Base-by-base conservation (phyloP, 768 basidiomycete species). In the Suillus sp. region DNA sequence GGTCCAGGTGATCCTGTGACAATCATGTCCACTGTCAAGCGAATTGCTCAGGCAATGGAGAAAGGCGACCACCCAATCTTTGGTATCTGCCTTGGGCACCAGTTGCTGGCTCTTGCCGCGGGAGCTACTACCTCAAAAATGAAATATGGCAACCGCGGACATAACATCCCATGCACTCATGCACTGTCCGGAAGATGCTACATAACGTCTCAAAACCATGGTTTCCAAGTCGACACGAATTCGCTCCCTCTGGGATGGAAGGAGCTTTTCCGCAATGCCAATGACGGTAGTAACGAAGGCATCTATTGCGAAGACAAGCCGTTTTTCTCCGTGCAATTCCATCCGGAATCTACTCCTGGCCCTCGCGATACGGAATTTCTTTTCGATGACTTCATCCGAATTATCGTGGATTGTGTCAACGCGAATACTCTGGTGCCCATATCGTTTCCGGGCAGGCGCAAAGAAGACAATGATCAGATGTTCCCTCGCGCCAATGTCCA, bases 111-210 rank as follows among this genome's bases (percentile, higher is more conserved):
- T 8, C 86, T 98, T 65, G 97, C 97, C 35, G 90, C 93, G 1
- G 97, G 97, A 38, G 96, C 95, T 6, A 85, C 83, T 65, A 99
- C 97, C 6, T 93, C 93, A 42, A 99, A 99, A 79, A 99, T 99
- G 95, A 98, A 98, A 81, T 99, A 99, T 75, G 97, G 97, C 43
- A 99, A 99, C 72, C 93, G 97, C 66, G 97, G 97, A 4, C 95
- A 98, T 75, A 99, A 99, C 77, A 94, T 99, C 72, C 97, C 97
- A 3, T 99, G 96, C 75, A 99, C 93, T 20, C 93, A 95, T 74
- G 85, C 91, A 47, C 83, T 96, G 61, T 94, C 93, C 56, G 97
- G 96, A 35, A 84, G 97, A 61, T 99, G 97, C 80, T 99, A 99
- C 76, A 99, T 99, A 80, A 99, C 97, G 43, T 95, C 92, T 71